Base-by-base conservation (phyloP, 352 stramenopile genomes). In the Phytophthora sp. region DNA sequence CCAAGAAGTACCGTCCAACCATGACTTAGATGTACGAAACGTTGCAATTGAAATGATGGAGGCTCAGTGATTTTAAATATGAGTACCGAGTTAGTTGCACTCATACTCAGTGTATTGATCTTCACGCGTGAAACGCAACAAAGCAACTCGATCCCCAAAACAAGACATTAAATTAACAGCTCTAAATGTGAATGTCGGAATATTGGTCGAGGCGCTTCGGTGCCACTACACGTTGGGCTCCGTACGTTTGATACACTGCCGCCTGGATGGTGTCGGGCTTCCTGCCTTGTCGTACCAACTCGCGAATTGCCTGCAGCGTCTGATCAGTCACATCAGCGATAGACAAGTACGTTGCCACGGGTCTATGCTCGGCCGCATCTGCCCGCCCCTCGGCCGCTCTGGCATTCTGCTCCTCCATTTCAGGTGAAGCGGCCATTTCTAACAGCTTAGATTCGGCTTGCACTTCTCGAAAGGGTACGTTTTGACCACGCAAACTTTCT, bases 1-100 rank as follows among this genome's bases (percentile, higher is more conserved):
- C 88, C 33, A 96, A 96, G 63, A 94, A 94, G 63, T 96, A 96
- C 56, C 75, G 86, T 38, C 86, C 86, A 4, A 84, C 73, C 24
- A 96, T 94, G 83, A 96, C 66, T 4, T 74, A 71, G 30, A 46
- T n/a, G 9, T 16, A 16, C 18, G 6, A 45, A 42, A 20, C 29
- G 2, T 31, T 29, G n/a, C 36, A 59, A 24, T 38, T 35, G 8
- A 30, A 29, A 27, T 23, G 26, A 20, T 30, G 7, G 36, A 23
- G 18, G 15, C n/a, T 7, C 36, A n/a, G 36, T 44, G 18, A 16
- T 7, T 7, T 7, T 38, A 15, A 38, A n/a, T n/a, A n/a, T n/a
- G n/a, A n/a, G n/a, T n/a, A n/a, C n/a, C n/a, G n/a, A n/a, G n/a
- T n/a, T n/a, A n/a, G n/a, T n/a, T n/a, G n/a, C n/a, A n/a, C n/a